Conservation (phyloP, 345 rosid species). For the Acer saccharum region DNA sequence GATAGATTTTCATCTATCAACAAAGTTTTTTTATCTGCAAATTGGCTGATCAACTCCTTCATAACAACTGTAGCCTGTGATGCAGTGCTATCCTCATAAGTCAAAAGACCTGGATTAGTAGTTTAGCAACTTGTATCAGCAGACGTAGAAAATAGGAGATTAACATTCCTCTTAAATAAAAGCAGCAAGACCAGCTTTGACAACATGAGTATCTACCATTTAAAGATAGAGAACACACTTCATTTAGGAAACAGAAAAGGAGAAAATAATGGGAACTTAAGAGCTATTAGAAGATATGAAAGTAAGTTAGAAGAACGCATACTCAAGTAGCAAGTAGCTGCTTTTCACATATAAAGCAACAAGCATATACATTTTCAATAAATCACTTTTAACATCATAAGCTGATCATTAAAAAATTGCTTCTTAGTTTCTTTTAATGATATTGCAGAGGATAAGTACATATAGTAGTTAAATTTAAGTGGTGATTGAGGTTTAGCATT, state of each 20-base stretch:
- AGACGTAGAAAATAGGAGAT: neutral
- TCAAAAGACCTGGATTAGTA: constrained; percentile 63
- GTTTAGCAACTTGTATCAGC: constrained; percentile 8
- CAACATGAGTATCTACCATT: neutral
- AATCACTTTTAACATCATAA: neutral
- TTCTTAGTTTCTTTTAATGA: neutral
- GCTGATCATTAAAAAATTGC: neutral
- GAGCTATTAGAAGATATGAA: neutral
- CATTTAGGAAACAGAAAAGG: neutral
- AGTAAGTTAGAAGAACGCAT: neutral
- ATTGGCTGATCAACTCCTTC: constrained; percentile 60
- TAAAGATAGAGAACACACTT: neutral
- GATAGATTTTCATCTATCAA: constrained; percentile 30
- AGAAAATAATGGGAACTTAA: neutral
- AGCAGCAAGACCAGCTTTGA: neutral
- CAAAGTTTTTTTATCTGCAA: constrained; percentile 39
- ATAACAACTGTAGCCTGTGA: constrained; percentile 56
- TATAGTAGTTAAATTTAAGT: neutral
- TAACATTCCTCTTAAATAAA: neutral
- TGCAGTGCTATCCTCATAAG: constrained; percentile 50
- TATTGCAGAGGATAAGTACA: neutral
- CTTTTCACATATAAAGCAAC: neutral
- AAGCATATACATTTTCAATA: neutral
- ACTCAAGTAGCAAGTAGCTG: neutral
- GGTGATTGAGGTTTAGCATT: neutral